Evolutionary conservation across 225 moss, liverwort and hornwort genomes (phyloP).

Genomic region (Straminergon stramineum): DNA sequence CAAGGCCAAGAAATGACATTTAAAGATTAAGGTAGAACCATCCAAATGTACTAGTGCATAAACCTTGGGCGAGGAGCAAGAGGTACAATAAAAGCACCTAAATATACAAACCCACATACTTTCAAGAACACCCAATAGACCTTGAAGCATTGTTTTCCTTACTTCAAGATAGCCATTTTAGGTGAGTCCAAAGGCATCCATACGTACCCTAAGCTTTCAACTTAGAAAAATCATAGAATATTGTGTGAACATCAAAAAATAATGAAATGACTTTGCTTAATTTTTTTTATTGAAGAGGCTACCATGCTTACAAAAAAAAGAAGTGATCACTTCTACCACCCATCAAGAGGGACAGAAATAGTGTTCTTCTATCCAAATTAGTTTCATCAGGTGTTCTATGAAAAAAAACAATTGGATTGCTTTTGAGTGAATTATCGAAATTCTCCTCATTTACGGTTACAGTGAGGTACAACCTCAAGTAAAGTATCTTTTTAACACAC

Average conservation of each 20-base stretch:
- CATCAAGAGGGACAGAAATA: not conserved
- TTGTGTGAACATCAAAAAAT: not conserved
- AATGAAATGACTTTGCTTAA: not conserved
- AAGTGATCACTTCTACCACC: not conserved
- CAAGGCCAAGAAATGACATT: not conserved
- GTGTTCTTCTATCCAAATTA: not conserved
- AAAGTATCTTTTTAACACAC: not conserved
- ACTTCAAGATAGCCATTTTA: not conserved
- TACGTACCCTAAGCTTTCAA: too few relatives aligned
- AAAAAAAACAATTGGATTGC: not conserved
- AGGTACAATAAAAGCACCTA: not conserved
- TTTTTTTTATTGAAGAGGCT: not conserved
- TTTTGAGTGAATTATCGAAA: not conserved
- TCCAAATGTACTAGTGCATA: not conserved
- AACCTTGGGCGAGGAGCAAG: not conserved
- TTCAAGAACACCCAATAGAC: not conserved
- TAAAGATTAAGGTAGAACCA: not conserved
- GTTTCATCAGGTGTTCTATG: not conserved
- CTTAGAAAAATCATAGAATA: not conserved
- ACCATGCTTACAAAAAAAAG: not conserved
- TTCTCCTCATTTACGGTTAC: not conserved
- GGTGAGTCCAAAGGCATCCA: not conserved
- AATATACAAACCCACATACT: accelerated
- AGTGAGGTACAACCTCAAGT: not conserved
- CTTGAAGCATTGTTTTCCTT: not conserved